Base-by-base conservation (phyloP, 176 grass and related monocot genomes). In the barley (Hordeum vulgare) region DNA sequence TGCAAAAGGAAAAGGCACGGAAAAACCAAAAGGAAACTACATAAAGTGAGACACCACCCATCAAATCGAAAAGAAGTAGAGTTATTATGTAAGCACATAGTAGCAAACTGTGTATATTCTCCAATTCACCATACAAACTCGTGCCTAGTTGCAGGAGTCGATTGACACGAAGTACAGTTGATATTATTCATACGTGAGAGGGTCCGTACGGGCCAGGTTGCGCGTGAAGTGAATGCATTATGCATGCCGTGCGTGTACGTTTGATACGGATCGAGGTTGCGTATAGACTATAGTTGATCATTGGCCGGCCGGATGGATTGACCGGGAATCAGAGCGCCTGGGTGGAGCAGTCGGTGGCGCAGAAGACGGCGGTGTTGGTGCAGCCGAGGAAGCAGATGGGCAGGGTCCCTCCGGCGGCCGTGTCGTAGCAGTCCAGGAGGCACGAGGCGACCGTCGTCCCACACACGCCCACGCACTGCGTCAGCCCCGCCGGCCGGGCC, bases 351-450 rank as follows among this genome's bases (percentile, higher is more conserved):
- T 1, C 4, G 78, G 53, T 18, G 65, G 63, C 64, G 72, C 88
- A 90, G 78, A 23, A 1, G 25, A 77, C 36, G 42, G 31, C 79
- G 20, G 57, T 15, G 73, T 63, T 73, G 72, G 64, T 78, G 88
- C 88, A 86, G 21, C 23, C 23, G 73, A 90, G 33, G 65, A 82
- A 51, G 88, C 88, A 90, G 65, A 42, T 1, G n/a, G 88, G 78
- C 72, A 85, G 44, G 51, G 23, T 18, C 21, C 54, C 51, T 4
- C 14, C 80, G 9, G 9, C 28, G 3, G 42, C 1, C 57, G 81
- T 9, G 9, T 26, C 3, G 71, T 81, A 89, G 83, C 87, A 85
- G 12, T 33, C 12, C 29, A 85, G 51, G 62, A 81, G 36, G 78
- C 87, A 85, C 17, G 21, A 2, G 1, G 71, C 63, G 53, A 63